phyloP scores from a whole-genome alignment of 2,329 filamentous ascomycete species.

The Mariannaea sp. region DNA sequence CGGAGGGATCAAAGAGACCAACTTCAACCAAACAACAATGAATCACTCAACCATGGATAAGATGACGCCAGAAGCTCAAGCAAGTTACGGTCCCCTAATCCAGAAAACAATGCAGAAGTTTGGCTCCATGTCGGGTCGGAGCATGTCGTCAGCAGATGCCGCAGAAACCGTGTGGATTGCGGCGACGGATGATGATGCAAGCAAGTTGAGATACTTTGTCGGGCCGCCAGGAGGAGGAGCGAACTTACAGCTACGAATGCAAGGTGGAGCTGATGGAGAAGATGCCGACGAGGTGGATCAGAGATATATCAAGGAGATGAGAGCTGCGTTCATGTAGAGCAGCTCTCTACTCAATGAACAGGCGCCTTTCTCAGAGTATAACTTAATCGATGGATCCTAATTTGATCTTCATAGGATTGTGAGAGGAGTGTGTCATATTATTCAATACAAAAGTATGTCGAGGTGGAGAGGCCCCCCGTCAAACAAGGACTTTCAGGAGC shows the following conservation, averaged over 20 bases:
- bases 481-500: no score
- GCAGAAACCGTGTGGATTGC: slow-evolving; percentile 18
- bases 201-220: slow-evolving; percentile 18
- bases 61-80: slow-evolving; percentile 25
- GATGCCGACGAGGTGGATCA: slow-evolving; percentile 16
- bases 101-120: slow-evolving; percentile 23
- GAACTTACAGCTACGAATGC: slow-evolving; percentile 16
- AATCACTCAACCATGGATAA: slow-evolving; percentile 22
- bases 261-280: slow-evolving; percentile 2
- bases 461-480: no score
- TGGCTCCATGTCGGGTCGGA: slow-evolving; percentile 23
- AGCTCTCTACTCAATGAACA: neutral
- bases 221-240: slow-evolving; percentile 13
- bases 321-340: slow-evolving; percentile 21
- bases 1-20: slow-evolving; percentile 22
- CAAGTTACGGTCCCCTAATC: slow-evolving; percentile 15
- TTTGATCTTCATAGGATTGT: no score
- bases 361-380: neutral
- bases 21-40: slow-evolving; percentile 21
- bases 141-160: slow-evolving; percentile 18
- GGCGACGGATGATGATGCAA: slow-evolving; percentile 16
- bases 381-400: no score
- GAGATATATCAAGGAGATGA: slow-evolving; percentile 26
- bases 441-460: no score
- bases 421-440: no score